These are phyloP conservation scores for Camptophora hylomeconis DNA, from an alignment of 2,329 filamentous ascomycete species.

Conservation along the genomic window DNA sequence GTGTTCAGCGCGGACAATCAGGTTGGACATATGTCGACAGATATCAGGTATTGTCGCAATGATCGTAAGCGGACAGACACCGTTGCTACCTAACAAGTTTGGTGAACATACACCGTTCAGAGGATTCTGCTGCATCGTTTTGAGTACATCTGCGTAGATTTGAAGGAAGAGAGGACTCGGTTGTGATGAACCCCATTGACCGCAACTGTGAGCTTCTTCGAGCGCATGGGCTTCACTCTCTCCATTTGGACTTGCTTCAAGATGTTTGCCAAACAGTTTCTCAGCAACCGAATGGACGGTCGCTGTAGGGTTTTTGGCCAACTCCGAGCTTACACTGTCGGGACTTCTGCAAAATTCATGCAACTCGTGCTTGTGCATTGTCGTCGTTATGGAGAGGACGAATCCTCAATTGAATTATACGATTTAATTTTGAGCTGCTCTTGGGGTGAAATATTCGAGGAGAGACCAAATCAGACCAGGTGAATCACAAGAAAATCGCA, in stretches of 20 bases:
- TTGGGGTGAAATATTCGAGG: too few species aligned
- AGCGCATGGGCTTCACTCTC: constrained; percentile 24
- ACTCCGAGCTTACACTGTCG: constrained; percentile 44
- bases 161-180: constrained; percentile 59
- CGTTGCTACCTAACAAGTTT: constrained; percentile 46
- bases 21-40: constrained; percentile 60
- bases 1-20: constrained; percentile 58
- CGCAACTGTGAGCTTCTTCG: constrained; percentile 45
- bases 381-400: too few species aligned
- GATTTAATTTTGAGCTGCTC: too few species aligned
- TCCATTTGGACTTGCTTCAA: constrained; percentile 8
- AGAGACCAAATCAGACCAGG: too few species aligned
- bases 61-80: constrained; percentile 54
- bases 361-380: constrained; percentile 35
- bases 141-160: constrained; percentile 53
- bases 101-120: constrained; percentile 42
- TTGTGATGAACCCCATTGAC: constrained; percentile 50
- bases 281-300: constrained; percentile 43
- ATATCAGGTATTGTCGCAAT: constrained; percentile 59
- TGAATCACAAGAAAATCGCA: too few species aligned
- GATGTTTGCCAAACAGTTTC: constrained; percentile 36
- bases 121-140: constrained; percentile 25
- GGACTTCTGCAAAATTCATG: constrained; percentile 39
- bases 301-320: constrained; percentile 42
- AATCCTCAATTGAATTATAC: too few species aligned